These are phyloP conservation scores for Manihot esculenta DNA, from an alignment of 441 rosid genomes.

Conservation along the genomic window DNA sequence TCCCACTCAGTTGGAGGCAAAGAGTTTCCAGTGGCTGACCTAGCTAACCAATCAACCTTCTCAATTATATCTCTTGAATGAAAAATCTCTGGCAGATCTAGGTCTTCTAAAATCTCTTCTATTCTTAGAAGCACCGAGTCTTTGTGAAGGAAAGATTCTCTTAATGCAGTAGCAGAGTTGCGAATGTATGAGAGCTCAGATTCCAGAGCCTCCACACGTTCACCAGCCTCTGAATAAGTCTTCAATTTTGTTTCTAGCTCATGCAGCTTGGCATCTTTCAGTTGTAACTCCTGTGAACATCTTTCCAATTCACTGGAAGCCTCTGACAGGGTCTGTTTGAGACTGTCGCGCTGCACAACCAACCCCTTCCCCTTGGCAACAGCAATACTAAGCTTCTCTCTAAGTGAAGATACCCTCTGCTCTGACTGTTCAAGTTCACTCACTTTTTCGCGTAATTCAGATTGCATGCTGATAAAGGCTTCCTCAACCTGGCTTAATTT, in stretches of 20 bases:
- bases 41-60: constrained; percentile 96
- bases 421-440: constrained; percentile 87
- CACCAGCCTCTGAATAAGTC: constrained; percentile 89
- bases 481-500: constrained; percentile 58
- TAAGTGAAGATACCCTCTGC: constrained; percentile 76
- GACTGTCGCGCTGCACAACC: constrained; percentile 82
- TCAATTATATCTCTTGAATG: constrained; percentile 89
- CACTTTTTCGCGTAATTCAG: constrained; percentile 63
- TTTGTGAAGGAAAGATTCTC: constrained; percentile 98
- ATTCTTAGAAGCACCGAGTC: constrained; percentile 96
- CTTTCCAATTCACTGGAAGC: constrained; percentile 79
- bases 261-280: constrained; percentile 70
- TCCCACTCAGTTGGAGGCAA: constrained; percentile 72
- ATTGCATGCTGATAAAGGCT: constrained; percentile 44
- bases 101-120: constrained; percentile 96
- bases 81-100: constrained; percentile 92
- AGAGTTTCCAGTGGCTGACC: constrained; percentile 69
- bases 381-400: constrained; percentile 99
- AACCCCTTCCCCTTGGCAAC: constrained; percentile 98
- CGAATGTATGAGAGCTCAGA: constrained; percentile 99
- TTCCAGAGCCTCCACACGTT: constrained; percentile 95
- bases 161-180: constrained; percentile 92
- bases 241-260: constrained; percentile 81
- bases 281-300: constrained; percentile 74
- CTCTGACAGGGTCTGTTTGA: constrained; percentile 79